Percentiles rank a stretch among this genome's conserved stretches.
Evolutionary conservation across 2,329 filamentous ascomycete species (phyloP).

Genomic region (Penicillium sp.): DNA sequence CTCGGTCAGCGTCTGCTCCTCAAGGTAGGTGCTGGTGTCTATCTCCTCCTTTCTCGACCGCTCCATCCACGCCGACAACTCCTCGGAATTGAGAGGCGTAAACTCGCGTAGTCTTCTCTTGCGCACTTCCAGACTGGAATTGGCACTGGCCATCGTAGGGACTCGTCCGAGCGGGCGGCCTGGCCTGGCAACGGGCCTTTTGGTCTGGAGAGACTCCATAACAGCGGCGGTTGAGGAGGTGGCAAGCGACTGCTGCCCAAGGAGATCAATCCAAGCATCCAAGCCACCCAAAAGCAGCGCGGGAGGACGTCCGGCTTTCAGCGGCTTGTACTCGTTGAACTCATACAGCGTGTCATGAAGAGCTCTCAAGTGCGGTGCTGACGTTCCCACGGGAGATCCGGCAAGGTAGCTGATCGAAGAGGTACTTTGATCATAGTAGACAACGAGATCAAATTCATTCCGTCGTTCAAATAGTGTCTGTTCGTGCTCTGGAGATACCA

Average conservation of each 20-base stretch:
- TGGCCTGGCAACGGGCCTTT: constrained; percentile 36
- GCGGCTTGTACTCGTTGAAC: constrained; percentile 74
- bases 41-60: constrained; percentile 67
- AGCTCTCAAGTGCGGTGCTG: constrained; percentile 60
- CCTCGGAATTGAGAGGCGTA: constrained; percentile 73
- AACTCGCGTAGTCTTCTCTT: constrained; percentile 58
- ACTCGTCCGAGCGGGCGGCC: constrained; percentile 53
- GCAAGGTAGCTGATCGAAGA: constrained; percentile 57
- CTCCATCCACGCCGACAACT: constrained; percentile 77
- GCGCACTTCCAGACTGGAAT: constrained; percentile 54
- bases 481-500: constrained; percentile 57
- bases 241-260: constrained; percentile 66
- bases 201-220: constrained; percentile 45
- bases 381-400: constrained; percentile 47
- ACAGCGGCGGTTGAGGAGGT: constrained; percentile 55
- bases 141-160: constrained; percentile 51
- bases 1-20: constrained; percentile 40
- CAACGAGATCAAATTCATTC: constrained; percentile 77
- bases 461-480: constrained; percentile 68
- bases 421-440: constrained; percentile 79
- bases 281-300: constrained; percentile 79
- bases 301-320: constrained; percentile 63
- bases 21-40: constrained; percentile 39
- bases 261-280: constrained; percentile 79
- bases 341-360: constrained; percentile 77